phyloP scores from a whole-genome alignment of 2,329 filamentous ascomycete genomes.

The Massarina eburnea region DNA sequence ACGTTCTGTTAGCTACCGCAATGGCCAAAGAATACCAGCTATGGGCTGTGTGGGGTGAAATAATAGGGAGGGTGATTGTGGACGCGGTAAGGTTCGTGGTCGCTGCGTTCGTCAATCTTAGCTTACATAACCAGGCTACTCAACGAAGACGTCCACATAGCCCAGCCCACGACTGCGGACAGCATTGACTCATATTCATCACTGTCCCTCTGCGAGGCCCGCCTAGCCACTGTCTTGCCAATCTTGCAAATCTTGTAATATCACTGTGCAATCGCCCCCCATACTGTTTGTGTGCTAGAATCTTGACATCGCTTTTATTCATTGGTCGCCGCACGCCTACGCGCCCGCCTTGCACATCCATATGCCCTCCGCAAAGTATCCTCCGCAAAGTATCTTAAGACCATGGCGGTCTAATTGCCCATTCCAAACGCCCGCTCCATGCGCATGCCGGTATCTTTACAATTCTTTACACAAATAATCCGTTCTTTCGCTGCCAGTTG shows the following conservation, averaged over 20 bases:
- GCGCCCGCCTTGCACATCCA: background rate
- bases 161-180: too few species aligned
- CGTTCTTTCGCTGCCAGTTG: too few species aligned
- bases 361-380: background rate
- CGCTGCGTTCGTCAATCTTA: too few species aligned
- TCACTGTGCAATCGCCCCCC: conserved; percentile 2
- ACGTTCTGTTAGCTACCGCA: background rate
- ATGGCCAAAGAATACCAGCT: conserved; percentile 3
- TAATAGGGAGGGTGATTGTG: background rate
- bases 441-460: conserved; percentile 18
- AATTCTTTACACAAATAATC: conserved; percentile 14
- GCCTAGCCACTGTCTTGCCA: background rate
- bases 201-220: background rate
- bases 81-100: too few species aligned
- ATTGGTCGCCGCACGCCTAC: conserved; percentile 1
- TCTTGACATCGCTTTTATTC: conserved; percentile 7
- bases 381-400: background rate
- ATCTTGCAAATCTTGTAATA: conserved; percentile 8
- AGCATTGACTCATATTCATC: background rate
- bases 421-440: conserved; percentile 2
- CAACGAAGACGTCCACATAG: too few species aligned
- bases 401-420: background rate
- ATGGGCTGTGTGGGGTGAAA: conserved; percentile 1
- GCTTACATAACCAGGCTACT: too few species aligned
- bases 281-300: conserved; percentile 1